Conservation (phyloP, 2,329 filamentous ascomycete species). For the Macrophomina pseudophaseolina region DNA sequence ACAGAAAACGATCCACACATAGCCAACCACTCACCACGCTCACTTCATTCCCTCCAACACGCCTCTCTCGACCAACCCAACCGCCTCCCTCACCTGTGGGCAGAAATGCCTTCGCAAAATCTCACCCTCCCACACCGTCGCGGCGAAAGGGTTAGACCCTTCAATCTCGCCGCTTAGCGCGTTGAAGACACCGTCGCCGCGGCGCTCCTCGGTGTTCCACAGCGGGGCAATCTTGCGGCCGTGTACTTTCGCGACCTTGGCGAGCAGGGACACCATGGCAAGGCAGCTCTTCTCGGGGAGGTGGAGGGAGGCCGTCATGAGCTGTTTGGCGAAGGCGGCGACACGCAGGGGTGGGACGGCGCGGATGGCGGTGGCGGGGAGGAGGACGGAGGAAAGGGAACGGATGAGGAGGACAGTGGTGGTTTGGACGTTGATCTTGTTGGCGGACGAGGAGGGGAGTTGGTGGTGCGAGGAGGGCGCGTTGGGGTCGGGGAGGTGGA, state of each 20-base stretch:
- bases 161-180: constrained; percentile 69
- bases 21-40: neutral
- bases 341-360: constrained; percentile 80
- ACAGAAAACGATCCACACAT: neutral
- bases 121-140: constrained; percentile 93
- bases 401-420: constrained; percentile 91
- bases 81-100: constrained; percentile 79
- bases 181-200: constrained; percentile 87
- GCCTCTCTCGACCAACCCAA: constrained; percentile 45
- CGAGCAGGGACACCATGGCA: constrained; percentile 77
- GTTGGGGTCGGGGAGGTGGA: constrained; percentile 72
- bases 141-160: constrained; percentile 86
- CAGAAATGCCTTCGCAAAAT: constrained; percentile 83
- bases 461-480: constrained; percentile 38
- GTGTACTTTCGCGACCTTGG: constrained; percentile 80
- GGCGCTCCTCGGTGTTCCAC: constrained; percentile 93
- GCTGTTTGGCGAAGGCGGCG: constrained; percentile 91
- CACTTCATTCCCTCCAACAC: constrained; percentile 7
- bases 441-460: constrained; percentile 48
- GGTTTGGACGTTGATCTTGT: constrained; percentile 91
- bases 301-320: constrained; percentile 81
- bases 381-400: constrained; percentile 79
- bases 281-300: constrained; percentile 87
- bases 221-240: constrained; percentile 80
- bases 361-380: constrained; percentile 75